Conservation (phyloP, 768 basidiomycete genomes). For the Rhodotorula paludigena region DNA sequence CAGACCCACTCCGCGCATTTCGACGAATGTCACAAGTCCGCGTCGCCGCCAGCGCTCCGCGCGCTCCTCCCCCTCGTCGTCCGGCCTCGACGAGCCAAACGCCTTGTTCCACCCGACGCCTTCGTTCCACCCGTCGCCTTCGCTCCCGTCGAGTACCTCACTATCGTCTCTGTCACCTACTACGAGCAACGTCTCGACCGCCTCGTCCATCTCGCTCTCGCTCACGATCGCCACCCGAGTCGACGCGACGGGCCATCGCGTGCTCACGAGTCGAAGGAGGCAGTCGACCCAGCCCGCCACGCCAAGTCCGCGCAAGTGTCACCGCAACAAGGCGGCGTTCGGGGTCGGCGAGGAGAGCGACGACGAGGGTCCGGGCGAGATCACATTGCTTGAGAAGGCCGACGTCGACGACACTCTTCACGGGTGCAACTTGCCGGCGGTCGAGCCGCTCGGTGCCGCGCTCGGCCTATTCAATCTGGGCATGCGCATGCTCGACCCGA, state of each 20-base stretch:
- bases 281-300: neutral
- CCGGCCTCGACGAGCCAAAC: no score
- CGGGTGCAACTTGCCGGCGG: no score
- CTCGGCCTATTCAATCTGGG: no score
- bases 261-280: slow-evolving; percentile 1
- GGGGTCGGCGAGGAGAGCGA: slow-evolving; percentile 2
- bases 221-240: slow-evolving; percentile 4
- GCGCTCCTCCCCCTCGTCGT: no score
- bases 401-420: neutral
- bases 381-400: neutral
- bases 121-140: neutral
- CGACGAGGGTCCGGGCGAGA: neutral
- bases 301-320: neutral
- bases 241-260: slow-evolving; percentile 3
- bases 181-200: accelerated
- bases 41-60: no score
- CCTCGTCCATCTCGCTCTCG: neutral
- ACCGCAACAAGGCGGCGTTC: neutral
- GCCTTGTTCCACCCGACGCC: no score
- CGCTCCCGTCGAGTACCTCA: neutral
- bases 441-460: no score
- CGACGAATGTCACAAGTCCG: no score
- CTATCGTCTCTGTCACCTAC: neutral
- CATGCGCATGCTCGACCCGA: no score
- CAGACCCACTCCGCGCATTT: no score